Base-by-base conservation (phyloP, 768 basidiomycete species). In the Calocera cornea region DNA sequence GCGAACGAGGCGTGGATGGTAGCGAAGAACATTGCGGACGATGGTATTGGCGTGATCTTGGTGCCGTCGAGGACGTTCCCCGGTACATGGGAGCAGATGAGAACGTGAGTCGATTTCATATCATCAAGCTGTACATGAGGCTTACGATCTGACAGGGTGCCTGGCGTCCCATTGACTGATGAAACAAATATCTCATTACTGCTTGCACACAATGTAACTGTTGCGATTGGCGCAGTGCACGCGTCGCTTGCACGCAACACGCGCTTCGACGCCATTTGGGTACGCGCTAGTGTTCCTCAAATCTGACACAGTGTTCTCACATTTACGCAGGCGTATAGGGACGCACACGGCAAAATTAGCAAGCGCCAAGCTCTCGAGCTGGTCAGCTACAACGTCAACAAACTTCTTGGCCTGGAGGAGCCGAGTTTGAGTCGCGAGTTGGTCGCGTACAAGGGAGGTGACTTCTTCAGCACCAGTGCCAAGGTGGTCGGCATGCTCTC, bases 231-330 rank as follows among this genome's bases (percentile, higher is more conserved):
- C 19, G 79, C 86, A 3, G 36, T 69, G 65, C 84, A 86, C 69
- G 82, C 83, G 41, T 92, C 87, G 87, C 80, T 82, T 31, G 87
- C 88, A 7, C 83, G 89, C 29, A 91, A 88, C 73, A 81, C 88
- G 11, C 83, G 88, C 17, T 89, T 92, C 70, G 92, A 95, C 70
- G 77, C 85, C 34, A 89, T 84, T 47, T 95, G 93, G 92, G 89
- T 87, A 69, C 71, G 84, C 78, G 22, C 65, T n/a, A 31, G 24
- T 24, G 24, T 34, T n/a, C 27, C 3, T 7, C 19, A 19, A 19
- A 19, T 68, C 50, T 64, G 5, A 22, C 41, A 10, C 69, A 24
- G 33, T 64, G 31, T 8, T 27, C n/a, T 67, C 17, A 71, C 67
- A 70, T 66, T 73, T 64, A 60, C 67, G 1, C 65, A 81, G 75